Percentiles rank a stretch among this genome's conserved stretches.
Conservation (phyloP, 495 filamentous ascomycete genomes). For the Margaritispora aquatica region DNA sequence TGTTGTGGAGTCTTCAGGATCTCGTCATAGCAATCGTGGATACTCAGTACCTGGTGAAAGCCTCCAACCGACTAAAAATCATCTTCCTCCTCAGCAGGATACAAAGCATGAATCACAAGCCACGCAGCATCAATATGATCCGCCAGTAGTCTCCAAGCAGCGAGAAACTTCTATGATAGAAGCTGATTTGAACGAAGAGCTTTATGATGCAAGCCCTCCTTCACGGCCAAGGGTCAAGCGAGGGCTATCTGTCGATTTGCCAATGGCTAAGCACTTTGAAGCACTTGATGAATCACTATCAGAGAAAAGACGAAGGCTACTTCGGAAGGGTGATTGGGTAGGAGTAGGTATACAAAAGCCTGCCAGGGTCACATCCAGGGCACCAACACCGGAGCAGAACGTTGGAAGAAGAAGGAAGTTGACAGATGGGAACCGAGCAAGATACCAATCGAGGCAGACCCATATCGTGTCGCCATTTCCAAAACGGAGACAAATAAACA, state of each 20-base stretch:
- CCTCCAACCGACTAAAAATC: neutral
- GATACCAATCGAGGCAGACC: constrained; percentile 5
- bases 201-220: constrained; percentile 19
- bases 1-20: neutral
- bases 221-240: constrained; percentile 6
- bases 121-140: neutral
- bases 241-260: neutral
- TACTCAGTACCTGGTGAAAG: neutral
- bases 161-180: neutral
- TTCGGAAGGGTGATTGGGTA: constrained; percentile 23
- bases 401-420: constrained; percentile 20
- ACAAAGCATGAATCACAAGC: neutral
- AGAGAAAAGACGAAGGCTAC: constrained; percentile 17
- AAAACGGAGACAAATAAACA: neutral
- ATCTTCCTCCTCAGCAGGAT: neutral
- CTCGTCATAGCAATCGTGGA: neutral
- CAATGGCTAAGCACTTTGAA: neutral
- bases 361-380: constrained; percentile 10
- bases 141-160: neutral
- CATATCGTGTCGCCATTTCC: constrained; percentile 7
- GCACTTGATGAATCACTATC: constrained; percentile 1
- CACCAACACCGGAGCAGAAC: constrained; percentile 10
- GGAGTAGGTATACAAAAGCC: constrained; percentile 19
- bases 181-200: constrained; percentile 13
- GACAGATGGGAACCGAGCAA: constrained; percentile 10